Conservation (phyloP, 495 filamentous ascomycete genomes). For the Lasiosphaeriaceae sp. region DNA sequence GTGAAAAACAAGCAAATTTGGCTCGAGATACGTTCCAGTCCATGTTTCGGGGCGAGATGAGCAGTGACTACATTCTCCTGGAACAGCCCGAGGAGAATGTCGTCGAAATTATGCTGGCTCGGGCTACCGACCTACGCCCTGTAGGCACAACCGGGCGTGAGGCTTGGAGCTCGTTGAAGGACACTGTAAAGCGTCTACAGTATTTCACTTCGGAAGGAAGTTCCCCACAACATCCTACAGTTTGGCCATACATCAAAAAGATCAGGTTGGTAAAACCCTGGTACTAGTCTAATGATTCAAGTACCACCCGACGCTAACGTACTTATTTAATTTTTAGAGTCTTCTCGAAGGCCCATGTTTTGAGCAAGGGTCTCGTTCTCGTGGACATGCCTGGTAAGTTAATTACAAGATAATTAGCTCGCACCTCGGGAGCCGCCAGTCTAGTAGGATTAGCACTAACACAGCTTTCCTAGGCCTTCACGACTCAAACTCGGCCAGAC, state of each 20-base stretch:
- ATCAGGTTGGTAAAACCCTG: conserved; percentile 11
- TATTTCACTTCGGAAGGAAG: conserved; percentile 28
- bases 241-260: conserved; percentile 39
- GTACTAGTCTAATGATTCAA: too few species aligned
- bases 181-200: too few species aligned
- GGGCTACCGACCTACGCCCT: too few species aligned
- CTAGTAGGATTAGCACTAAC: too few species aligned
- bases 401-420: too few species aligned
- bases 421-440: too few species aligned
- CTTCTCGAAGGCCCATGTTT: conserved; percentile 29
- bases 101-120: conserved; percentile 6
- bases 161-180: conserved; percentile 28
- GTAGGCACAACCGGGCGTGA: too few species aligned
- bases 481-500: conserved; percentile 34
- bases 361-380: conserved; percentile 37
- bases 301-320: too few species aligned
- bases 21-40: conserved; percentile 19
- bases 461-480: conserved; percentile 4
- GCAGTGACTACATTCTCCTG: too few species aligned
- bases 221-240: background rate
- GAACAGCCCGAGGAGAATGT: too few species aligned
- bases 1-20: conserved; percentile 21
- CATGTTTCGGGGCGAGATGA: conserved; percentile 20
- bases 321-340: conserved; percentile 10
- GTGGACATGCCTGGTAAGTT: conserved; percentile 34